phyloP scores from a whole-genome alignment of 345 rosid genomes.

The Bruguiera parviflora region DNA sequence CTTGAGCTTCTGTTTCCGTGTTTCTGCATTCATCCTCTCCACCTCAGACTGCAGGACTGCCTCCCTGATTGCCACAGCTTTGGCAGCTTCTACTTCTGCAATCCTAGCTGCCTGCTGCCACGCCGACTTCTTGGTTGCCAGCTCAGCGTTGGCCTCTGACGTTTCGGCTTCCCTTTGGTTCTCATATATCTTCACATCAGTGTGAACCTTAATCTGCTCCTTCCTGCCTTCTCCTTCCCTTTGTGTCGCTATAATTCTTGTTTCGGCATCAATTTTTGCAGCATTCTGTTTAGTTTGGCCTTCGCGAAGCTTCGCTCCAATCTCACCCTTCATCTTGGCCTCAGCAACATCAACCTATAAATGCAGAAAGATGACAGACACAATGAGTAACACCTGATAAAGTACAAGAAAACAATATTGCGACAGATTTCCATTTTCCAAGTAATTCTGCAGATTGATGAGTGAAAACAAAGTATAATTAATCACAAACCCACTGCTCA shows the following conservation, averaged over 20 bases:
- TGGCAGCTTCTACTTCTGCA: constrained; percentile 19
- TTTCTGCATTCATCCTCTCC: constrained; percentile 17
- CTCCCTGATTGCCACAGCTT: constrained; percentile 17
- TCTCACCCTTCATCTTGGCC: constrained; percentile 20
- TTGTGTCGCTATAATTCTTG: constrained; percentile 6
- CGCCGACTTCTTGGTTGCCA: constrained; percentile 17
- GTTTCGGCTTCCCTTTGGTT: constrained; percentile 7
- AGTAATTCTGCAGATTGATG: too few species aligned
- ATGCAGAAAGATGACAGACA: too few species aligned
- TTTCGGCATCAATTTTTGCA: constrained; percentile 14
- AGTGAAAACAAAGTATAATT: too few species aligned
- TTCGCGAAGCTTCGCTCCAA: constrained; percentile 10
- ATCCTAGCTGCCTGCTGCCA: constrained; percentile 12
- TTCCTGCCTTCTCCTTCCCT: constrained; percentile 12
- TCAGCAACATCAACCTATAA: constrained; percentile 18
- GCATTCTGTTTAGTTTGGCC: constrained; percentile 10
- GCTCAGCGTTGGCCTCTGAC: constrained; percentile 14
- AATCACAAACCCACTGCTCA: too few species aligned
- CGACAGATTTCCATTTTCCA: too few species aligned
- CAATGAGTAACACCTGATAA: too few species aligned
- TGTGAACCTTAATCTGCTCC: constrained; percentile 6
- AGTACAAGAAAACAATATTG: too few species aligned
- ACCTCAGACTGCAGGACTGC: constrained; percentile 22
- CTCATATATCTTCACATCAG: constrained; percentile 14
- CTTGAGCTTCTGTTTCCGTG: constrained; percentile 17